Conservation (phyloP, 2,329 filamentous ascomycete genomes). For the Phaeosphaeriaceae sp. region DNA sequence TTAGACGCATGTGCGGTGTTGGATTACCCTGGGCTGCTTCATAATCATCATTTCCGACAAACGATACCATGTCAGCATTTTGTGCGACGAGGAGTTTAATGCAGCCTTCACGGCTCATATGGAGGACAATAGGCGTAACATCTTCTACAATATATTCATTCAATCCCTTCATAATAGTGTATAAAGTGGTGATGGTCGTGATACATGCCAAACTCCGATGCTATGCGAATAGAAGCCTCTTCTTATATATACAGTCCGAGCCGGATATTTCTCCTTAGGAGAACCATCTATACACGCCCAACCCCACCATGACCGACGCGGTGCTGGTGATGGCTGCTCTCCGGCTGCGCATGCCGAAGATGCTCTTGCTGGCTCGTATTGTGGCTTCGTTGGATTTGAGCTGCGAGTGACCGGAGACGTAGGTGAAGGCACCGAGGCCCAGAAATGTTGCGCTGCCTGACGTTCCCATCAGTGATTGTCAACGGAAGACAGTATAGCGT, state of each 20-base stretch:
- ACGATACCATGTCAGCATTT: constrained; percentile 20
- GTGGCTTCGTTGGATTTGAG: constrained; percentile 50
- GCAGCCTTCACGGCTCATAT: background rate
- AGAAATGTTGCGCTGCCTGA: constrained; percentile 55
- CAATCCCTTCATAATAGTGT: background rate
- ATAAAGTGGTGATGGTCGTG: background rate
- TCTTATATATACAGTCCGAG: background rate
- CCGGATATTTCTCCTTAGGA: constrained; percentile 18
- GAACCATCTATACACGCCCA: constrained; percentile 55
- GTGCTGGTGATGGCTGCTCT: constrained; percentile 51
- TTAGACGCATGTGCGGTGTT: constrained; percentile 37
- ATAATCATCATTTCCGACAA: background rate
- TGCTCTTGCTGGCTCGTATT: constrained; percentile 51
- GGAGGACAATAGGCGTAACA: background rate
- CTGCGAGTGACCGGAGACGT: constrained; percentile 55
- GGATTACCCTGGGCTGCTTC: constrained; percentile 5
- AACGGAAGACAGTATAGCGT: background rate
- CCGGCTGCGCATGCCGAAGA: constrained; percentile 52
- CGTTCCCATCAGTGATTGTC: background rate
- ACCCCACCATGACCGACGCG: constrained; percentile 50
- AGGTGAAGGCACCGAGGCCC: constrained; percentile 57
- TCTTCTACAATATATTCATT: background rate
- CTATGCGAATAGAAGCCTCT: background rate
- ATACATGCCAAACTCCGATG: background rate
- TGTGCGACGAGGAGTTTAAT: constrained; percentile 1